Evolutionary conservation across 1,284 basidiomycete species (phyloP).

Genomic region (Microbotryum intermedium): DNA sequence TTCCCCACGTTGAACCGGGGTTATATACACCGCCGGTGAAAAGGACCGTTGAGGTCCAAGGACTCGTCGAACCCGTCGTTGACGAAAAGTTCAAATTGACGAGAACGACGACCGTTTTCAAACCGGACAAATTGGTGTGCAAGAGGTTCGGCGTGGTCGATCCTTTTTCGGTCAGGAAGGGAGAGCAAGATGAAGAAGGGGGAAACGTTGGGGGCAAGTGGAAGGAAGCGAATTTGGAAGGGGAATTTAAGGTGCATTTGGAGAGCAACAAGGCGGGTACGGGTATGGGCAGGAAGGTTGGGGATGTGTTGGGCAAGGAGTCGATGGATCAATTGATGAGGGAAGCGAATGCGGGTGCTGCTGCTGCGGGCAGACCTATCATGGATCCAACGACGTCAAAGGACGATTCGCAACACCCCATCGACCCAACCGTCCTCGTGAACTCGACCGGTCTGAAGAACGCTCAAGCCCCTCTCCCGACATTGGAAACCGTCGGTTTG

Average conservation of each 20-base stretch:
- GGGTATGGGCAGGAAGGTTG: background rate
- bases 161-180: conserved; percentile 49
- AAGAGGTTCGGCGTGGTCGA: conserved; percentile 91
- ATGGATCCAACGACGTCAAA: too few species aligned
- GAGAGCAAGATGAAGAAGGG: conserved; percentile 28
- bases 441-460: background rate
- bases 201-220: conserved; percentile 12
- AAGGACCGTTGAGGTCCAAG: background rate
- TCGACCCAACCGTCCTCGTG: too few species aligned
- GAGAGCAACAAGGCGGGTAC: conserved; percentile 9
- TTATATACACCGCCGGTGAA: conserved; percentile 43
- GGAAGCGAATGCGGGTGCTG: background rate
- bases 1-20: conserved; percentile 40
- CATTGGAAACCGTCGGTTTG: conserved; percentile 53
- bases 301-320: conserved; percentile 19
- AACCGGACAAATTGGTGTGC: conserved; percentile 72
- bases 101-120: conserved; percentile 57
- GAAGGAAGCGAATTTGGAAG: conserved; percentile 22
- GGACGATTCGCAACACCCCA: too few species aligned
- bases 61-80: background rate
- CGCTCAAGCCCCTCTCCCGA: conserved; percentile 13
- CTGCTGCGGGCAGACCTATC: background rate
- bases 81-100: conserved; percentile 64
- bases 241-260: background rate
- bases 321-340: conserved; percentile 29